Conservation (phyloP, 2,329 filamentous ascomycete genomes). For the Alternaria longipes region DNA sequence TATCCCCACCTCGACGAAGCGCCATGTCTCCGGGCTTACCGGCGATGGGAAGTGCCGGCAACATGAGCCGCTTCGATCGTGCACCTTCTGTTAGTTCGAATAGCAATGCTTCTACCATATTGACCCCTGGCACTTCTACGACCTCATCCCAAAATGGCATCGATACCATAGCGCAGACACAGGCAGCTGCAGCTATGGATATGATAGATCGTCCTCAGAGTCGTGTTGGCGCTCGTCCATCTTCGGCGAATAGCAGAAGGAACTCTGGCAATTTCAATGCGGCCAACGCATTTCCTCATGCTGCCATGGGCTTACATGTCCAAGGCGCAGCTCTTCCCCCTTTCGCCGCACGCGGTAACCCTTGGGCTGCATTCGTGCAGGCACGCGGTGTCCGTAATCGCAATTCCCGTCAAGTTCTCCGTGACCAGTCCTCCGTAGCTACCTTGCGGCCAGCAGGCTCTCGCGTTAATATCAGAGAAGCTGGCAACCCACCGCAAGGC, state of each 20-base stretch:
- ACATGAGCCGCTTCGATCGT: conserved; percentile 33
- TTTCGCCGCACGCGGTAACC: conserved; percentile 45
- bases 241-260: conserved; percentile 48
- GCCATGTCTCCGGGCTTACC: conserved; percentile 34
- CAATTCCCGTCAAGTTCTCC: conserved; percentile 47
- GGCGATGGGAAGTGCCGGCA: conserved; percentile 22
- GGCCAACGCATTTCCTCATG: conserved; percentile 41
- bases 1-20: conserved; percentile 44
- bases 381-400: conserved; percentile 34
- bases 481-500: conserved; percentile 31
- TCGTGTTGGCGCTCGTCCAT: conserved; percentile 47
- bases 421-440: conserved; percentile 52
- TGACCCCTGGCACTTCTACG: conserved; percentile 43
- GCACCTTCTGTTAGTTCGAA: conserved; percentile 40
- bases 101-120: conserved; percentile 40
- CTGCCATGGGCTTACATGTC: conserved; percentile 46
- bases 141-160: conserved; percentile 38
- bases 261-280: conserved; percentile 45
- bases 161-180: conserved; percentile 40
- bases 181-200: conserved; percentile 41
- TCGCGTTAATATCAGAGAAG: conserved; percentile 48
- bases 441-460: conserved; percentile 48
- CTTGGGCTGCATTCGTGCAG: conserved; percentile 50
- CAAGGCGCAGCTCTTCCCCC: conserved; percentile 44
- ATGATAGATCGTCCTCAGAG: conserved; percentile 51